These are phyloP conservation scores for Exobasidium rhododendri DNA, from an alignment of 1,284 basidiomycete species.

Conservation along the genomic window DNA sequence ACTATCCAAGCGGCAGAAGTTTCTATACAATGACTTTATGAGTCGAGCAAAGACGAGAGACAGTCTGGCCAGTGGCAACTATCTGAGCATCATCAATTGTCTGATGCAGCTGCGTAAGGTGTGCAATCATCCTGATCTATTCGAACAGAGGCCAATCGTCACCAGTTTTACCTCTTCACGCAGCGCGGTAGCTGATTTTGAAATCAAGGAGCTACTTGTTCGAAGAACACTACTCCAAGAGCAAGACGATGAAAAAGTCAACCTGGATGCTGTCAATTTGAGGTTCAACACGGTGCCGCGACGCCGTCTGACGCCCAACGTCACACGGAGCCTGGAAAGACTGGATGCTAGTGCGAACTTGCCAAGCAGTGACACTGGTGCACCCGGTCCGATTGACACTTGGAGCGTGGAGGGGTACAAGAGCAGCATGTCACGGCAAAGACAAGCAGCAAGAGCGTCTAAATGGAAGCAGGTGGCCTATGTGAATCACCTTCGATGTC, in stretches of 20 bases:
- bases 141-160: slow-evolving; percentile 88
- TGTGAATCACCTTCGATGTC: slow-evolving; percentile 74
- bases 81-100: slow-evolving; percentile 80
- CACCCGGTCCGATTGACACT: slow-evolving; percentile 63
- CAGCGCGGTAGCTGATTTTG: slow-evolving; percentile 76
- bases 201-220: slow-evolving; percentile 83
- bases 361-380: slow-evolving; percentile 56
- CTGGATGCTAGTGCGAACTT: slow-evolving; percentile 73
- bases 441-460: slow-evolving; percentile 62
- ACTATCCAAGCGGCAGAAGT: slow-evolving; percentile 89
- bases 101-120: slow-evolving; percentile 78
- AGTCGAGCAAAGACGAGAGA: slow-evolving; percentile 79
- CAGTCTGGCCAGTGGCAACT: slow-evolving; percentile 80
- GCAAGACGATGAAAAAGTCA: slow-evolving; percentile 60
- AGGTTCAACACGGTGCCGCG: slow-evolving; percentile 61
- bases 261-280: slow-evolving; percentile 68
- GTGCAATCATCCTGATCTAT: slow-evolving; percentile 92
- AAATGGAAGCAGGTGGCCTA: slow-evolving; percentile 71
- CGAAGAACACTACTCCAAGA: slow-evolving; percentile 65
- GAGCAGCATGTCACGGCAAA: slow-evolving; percentile 63
- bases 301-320: slow-evolving; percentile 59
- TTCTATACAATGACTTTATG: slow-evolving; percentile 99
- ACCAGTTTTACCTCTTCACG: slow-evolving; percentile 85
- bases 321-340: slow-evolving; percentile 63
- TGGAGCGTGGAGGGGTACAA: slow-evolving; percentile 73